Evolutionary conservation across 2,329 filamentous ascomycete species (phyloP).

Genomic region (Hymenoscyphus fructigenus): DNA sequence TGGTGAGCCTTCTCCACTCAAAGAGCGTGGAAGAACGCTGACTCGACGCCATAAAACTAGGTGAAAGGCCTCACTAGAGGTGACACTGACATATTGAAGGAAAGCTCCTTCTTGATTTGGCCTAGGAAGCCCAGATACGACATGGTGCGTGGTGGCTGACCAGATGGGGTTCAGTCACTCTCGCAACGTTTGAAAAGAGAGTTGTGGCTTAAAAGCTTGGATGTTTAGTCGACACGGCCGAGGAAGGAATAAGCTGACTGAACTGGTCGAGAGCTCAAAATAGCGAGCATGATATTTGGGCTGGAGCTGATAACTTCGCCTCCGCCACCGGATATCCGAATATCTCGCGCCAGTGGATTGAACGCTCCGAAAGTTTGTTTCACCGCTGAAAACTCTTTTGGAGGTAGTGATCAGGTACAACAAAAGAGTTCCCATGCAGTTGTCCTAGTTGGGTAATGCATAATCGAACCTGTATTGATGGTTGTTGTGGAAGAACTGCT

Average conservation of each 20-base stretch:
- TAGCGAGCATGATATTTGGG: not conserved
- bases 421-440: not conserved
- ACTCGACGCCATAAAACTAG: not conserved
- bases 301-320: not conserved
- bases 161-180: not conserved
- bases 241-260: not conserved
- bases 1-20: not conserved
- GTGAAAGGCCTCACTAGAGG: not conserved
- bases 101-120: not conserved
- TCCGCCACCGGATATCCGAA: not conserved
- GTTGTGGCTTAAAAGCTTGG: conserved; percentile 1
- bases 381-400: not conserved
- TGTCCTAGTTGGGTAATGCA: not conserved
- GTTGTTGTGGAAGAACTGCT: not conserved
- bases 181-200: conserved; percentile 4
- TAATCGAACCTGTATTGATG: not conserved
- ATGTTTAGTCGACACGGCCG: not conserved
- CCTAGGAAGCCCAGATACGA: not conserved
- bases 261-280: not conserved
- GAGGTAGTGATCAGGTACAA: not conserved
- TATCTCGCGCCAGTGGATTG: too few relatives aligned
- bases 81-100: not conserved
- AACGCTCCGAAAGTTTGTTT: not conserved
- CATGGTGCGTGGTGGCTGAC: not conserved
- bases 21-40: not conserved